A percentile compares a stretch with the other conserved stretches of the same genome.
These are phyloP conservation scores for Sporisorium sorghi DNA, from an alignment of 1,284 basidiomycete species.

Conservation along the genomic window DNA sequence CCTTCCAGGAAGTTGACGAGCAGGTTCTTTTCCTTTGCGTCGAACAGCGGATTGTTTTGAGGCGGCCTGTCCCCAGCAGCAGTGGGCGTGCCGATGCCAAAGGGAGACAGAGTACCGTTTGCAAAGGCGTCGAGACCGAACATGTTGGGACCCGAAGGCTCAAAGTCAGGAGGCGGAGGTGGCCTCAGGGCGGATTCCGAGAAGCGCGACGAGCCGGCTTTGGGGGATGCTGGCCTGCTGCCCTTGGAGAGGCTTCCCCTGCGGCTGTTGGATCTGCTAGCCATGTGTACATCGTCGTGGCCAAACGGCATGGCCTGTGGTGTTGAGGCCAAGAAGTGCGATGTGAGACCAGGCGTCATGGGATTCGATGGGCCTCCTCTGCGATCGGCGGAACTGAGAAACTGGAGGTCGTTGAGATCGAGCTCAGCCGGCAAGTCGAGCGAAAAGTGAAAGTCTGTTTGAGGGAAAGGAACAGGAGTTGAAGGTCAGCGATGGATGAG, in stretches of 20 bases:
- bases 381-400: constrained; percentile 50
- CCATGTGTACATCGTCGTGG: constrained; percentile 52
- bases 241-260: constrained; percentile 51
- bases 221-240: constrained; percentile 46
- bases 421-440: constrained; percentile 58
- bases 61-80: constrained; percentile 22
- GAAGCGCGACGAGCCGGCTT: constrained; percentile 38
- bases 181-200: constrained; percentile 46
- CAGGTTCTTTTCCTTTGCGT: constrained; percentile 56
- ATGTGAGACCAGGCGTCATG: constrained; percentile 50
- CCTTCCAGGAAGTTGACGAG: constrained; percentile 60
- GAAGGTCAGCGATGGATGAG: not conserved
- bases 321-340: constrained; percentile 45
- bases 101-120: constrained; percentile 32
- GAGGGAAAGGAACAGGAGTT: not conserved
- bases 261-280: constrained; percentile 45
- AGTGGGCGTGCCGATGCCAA: constrained; percentile 36
- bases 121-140: constrained; percentile 43
- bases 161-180: constrained; percentile 54
- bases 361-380: constrained; percentile 50
- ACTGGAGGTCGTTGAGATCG: constrained; percentile 50
- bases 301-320: constrained; percentile 28
- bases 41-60: constrained; percentile 45
- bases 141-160: constrained; percentile 42
- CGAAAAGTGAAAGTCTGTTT: constrained; percentile 61